Evolutionary conservation across 495 filamentous ascomycete genomes (phyloP).

Genomic region (Neurospora discreta): DNA sequence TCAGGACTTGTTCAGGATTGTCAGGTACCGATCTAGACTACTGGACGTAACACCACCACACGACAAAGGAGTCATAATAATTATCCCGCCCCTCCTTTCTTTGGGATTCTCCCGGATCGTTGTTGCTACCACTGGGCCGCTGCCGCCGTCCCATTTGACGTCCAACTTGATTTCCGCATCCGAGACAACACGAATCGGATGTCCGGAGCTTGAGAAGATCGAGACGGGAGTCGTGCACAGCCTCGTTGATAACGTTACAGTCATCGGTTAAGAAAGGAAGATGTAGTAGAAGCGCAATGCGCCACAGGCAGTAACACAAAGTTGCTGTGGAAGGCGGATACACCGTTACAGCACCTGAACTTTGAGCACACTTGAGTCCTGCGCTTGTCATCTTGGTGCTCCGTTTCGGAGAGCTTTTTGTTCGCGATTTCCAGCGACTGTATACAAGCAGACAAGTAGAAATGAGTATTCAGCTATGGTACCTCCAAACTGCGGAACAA

Average conservation of each 20-base stretch:
- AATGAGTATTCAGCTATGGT: not conserved
- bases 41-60: not conserved
- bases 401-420: not conserved
- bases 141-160: not conserved
- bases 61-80: not conserved
- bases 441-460: not conserved
- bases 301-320: not conserved
- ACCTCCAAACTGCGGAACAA: not conserved
- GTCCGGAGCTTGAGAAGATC: not conserved
- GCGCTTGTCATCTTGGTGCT: not conserved
- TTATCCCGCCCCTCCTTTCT: not conserved
- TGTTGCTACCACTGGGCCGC: not conserved
- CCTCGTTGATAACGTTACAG: not conserved
- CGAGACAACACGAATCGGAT: not conserved
- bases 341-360: not conserved
- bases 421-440: not conserved
- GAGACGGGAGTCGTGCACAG: not conserved
- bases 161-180: not conserved
- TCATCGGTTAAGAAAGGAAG: not conserved
- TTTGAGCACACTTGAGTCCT: not conserved
- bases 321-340: not conserved
- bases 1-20: not conserved
- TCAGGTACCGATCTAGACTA: not conserved
- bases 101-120: not conserved
- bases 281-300: not conserved